Evolutionary conservation across 148 eudicot species (phyloP).

Genomic region (Pouteria glomerata): DNA sequence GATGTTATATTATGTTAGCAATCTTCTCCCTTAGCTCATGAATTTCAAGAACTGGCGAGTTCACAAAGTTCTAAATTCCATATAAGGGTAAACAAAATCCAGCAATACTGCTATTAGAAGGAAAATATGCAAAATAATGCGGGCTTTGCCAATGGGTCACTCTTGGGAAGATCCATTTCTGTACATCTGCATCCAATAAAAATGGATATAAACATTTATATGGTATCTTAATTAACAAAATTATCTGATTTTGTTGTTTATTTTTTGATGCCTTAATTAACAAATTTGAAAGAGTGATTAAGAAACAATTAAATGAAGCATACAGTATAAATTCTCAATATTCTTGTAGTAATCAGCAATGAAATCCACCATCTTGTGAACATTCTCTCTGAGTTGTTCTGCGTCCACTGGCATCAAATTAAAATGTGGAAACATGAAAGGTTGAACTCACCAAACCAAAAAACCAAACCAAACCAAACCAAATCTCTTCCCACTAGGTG

Average conservation of each 20-base stretch:
- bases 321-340: slow-evolving; percentile 66
- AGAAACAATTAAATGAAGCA: too few species aligned
- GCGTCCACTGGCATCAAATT: slow-evolving; percentile 86
- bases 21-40: neutral
- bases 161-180: slow-evolving; percentile 70
- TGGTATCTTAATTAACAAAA: neutral
- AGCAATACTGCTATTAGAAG: slow-evolving; percentile 83
- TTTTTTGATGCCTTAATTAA: neutral
- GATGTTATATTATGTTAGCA: neutral
- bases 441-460: too few species aligned
- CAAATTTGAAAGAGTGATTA: too few species aligned
- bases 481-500: too few species aligned
- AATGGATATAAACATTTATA: neutral
- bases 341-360: slow-evolving; percentile 92
- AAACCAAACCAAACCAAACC: too few species aligned
- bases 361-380: slow-evolving; percentile 91
- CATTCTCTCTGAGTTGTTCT: slow-evolving; percentile 75
- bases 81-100: slow-evolving; percentile 35
- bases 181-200: slow-evolving; percentile 51
- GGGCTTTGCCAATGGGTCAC: slow-evolving; percentile 99
- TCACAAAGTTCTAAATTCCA: neutral
- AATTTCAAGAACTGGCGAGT: neutral
- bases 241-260: neutral
- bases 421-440: too few species aligned
- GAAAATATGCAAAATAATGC: slow-evolving; percentile 74